A percentile compares a stretch with the other conserved stretches of the same genome.
Evolutionary conservation across 2,329 filamentous ascomycete species (phyloP).

Genomic region (Ascocoryne sarcoides): DNA sequence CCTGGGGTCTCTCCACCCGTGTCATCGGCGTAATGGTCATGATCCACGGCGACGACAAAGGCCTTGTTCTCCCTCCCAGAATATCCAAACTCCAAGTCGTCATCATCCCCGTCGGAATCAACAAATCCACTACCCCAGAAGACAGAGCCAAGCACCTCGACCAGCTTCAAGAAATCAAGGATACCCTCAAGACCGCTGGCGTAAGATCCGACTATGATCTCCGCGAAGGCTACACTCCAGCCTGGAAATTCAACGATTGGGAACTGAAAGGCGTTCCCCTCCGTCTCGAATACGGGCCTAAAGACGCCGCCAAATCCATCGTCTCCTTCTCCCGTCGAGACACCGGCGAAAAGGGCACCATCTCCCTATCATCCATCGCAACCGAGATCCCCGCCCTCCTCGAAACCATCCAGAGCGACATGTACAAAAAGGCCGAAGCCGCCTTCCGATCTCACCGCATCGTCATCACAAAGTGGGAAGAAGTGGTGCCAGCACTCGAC

Average conservation of each 20-base stretch:
- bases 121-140: conserved; percentile 74
- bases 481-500: conserved; percentile 85
- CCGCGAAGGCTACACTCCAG: conserved; percentile 84
- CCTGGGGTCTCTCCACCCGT: conserved; percentile 94
- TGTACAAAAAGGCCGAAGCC: conserved; percentile 64
- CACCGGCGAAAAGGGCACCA: conserved; percentile 71
- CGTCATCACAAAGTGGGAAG: conserved; percentile 76
- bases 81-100: conserved; percentile 81
- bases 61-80: conserved; percentile 83
- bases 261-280: conserved; percentile 93
- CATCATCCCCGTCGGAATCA: conserved; percentile 88
- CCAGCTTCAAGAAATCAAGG: conserved; percentile 63
- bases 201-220: conserved; percentile 75
- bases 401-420: conserved; percentile 80
- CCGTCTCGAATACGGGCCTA: conserved; percentile 90
- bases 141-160: conserved; percentile 68
- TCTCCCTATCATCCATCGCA: conserved; percentile 65
- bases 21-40: conserved; percentile 99
- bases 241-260: conserved; percentile 99
- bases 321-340: conserved; percentile 85
- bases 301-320: conserved; percentile 78
- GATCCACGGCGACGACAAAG: conserved; percentile 94
- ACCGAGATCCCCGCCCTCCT: conserved; percentile 72
- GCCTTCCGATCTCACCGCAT: conserved; percentile 75
- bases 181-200: conserved; percentile 60